Conservation (phyloP, 1,284 basidiomycete species). For the Amylostereum areolatum region DNA sequence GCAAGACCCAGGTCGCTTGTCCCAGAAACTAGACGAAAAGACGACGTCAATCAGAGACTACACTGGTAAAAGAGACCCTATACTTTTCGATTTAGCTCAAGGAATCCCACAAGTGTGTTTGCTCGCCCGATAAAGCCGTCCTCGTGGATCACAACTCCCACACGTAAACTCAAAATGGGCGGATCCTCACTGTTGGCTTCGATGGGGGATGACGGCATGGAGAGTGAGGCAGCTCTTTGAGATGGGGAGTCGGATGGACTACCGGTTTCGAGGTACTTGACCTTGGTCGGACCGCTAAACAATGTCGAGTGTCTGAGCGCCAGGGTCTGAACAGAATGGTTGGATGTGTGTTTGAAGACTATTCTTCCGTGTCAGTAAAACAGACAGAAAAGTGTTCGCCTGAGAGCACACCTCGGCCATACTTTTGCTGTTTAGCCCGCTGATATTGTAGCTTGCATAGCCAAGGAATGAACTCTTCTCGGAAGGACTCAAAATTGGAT, state of each 20-base stretch:
- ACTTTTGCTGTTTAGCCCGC: conserved; percentile 50
- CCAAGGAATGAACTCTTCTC: conserved; percentile 88
- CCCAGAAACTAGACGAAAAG: conserved; percentile 40
- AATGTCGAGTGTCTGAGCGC: conserved; percentile 59
- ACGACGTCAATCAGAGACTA: conserved; percentile 1
- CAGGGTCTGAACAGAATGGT: conserved; percentile 35
- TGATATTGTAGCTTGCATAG: conserved; percentile 81
- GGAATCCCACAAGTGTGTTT: conserved; percentile 78
- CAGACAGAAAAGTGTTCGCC: too few relatives aligned
- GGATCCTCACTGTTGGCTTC: conserved; percentile 32
- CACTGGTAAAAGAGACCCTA: conserved; percentile 15
- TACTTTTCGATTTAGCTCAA: conserved; percentile 81
- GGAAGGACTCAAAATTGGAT: conserved; percentile 67
- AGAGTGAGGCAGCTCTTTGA: conserved; percentile 11
- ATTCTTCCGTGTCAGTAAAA: too few relatives aligned
- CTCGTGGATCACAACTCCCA: conserved; percentile 56
- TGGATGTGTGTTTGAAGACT: conserved; percentile 39
- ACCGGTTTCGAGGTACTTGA: not conserved
- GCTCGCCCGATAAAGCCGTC: conserved; percentile 68
- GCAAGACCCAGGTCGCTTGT: conserved; percentile 45
- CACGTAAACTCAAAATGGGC: conserved; percentile 42
- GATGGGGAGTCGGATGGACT: conserved; percentile 11
- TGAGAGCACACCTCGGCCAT: conserved; percentile 40
- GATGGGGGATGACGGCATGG: conserved; percentile 32
- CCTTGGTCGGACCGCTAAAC: conserved; percentile 15